phyloP scores from a whole-genome alignment of 768 basidiomycete species.

The Cystobasidium ongulense region DNA sequence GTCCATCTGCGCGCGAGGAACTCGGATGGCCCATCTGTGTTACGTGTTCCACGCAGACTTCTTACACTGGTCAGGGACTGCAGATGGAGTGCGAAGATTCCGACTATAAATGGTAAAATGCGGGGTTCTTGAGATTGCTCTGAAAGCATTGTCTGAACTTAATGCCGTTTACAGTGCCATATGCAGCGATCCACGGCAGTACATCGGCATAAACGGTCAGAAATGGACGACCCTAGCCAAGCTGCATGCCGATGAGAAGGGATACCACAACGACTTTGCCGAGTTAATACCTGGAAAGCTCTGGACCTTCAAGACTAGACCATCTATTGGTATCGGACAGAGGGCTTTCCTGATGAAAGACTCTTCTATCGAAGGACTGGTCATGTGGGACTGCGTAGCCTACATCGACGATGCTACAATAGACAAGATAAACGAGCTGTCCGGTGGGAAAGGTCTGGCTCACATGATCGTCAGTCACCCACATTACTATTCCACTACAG shows the following conservation, averaged over 20 bases:
- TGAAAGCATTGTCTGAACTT: neutral
- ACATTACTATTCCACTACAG: constrained; percentile 29
- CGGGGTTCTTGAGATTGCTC: neutral
- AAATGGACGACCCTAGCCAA: constrained; percentile 29
- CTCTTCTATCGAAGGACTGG: neutral
- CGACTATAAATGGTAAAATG: constrained; percentile 9
- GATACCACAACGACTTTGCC: constrained; percentile 18
- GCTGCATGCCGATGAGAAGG: neutral
- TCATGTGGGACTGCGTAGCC: constrained; percentile 33
- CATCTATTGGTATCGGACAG: constrained; percentile 30
- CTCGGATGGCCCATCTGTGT: constrained; percentile 17
- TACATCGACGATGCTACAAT: constrained; percentile 30
- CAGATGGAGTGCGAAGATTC: constrained; percentile 13
- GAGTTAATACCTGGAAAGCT: constrained; percentile 24
- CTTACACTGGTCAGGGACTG: constrained; percentile 1
- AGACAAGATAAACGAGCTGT: constrained; percentile 27
- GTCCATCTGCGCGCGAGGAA: neutral
- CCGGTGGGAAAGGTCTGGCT: constrained; percentile 20
- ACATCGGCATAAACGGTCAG: constrained; percentile 29
- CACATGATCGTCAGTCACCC: constrained; percentile 26
- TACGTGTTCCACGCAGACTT: constrained; percentile 19
- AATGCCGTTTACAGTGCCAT: constrained; percentile 14
- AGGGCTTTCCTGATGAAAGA: constrained; percentile 32
- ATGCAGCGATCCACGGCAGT: constrained; percentile 28
- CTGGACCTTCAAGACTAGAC: constrained; percentile 23